Evolutionary conservation across 768 basidiomycete species (phyloP).

Genomic region (Termitomyces sp.): DNA sequence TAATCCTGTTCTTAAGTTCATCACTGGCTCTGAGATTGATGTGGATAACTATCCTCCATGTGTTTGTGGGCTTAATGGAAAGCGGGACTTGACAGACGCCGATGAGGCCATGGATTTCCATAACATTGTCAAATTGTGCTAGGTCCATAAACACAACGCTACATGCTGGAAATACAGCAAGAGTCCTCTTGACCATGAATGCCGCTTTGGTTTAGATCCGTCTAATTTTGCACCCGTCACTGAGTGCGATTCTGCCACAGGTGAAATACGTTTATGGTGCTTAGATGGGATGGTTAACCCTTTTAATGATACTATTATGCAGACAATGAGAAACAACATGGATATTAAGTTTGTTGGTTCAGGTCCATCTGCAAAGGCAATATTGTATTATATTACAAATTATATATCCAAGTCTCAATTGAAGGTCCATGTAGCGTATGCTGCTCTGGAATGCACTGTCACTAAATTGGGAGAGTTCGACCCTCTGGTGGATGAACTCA

Average conservation of each 20-base stretch:
- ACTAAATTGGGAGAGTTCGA: too few species aligned
- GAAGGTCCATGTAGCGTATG: conserved; percentile 33
- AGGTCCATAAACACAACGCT: too few species aligned
- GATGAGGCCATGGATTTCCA: too few species aligned
- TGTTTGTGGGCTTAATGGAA: too few species aligned
- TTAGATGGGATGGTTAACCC: conserved; percentile 37
- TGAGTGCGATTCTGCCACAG: conserved; percentile 22
- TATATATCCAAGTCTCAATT: conserved; percentile 41
- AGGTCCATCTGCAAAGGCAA: conserved; percentile 32
- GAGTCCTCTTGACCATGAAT: too few species aligned
- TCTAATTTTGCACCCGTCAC: conserved; percentile 8
- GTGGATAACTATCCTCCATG: too few species aligned
- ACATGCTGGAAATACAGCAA: too few species aligned
- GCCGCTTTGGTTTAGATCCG: conserved; percentile 25
- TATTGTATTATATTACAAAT: conserved; percentile 45
- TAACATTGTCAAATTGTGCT: too few species aligned
- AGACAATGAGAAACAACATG: conserved; percentile 35
- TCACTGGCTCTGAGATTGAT: too few species aligned
- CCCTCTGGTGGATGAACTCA: too few species aligned
- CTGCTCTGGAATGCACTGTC: conserved; percentile 30
- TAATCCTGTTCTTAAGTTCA: too few species aligned
- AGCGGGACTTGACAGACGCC: too few species aligned
- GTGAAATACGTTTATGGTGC: conserved; percentile 23
- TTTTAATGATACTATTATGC: conserved; percentile 33
- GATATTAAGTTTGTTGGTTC: conserved; percentile 42